Base-by-base conservation (phyloP, 2,329 filamentous ascomycete genomes). In the Penicillium sp. region DNA sequence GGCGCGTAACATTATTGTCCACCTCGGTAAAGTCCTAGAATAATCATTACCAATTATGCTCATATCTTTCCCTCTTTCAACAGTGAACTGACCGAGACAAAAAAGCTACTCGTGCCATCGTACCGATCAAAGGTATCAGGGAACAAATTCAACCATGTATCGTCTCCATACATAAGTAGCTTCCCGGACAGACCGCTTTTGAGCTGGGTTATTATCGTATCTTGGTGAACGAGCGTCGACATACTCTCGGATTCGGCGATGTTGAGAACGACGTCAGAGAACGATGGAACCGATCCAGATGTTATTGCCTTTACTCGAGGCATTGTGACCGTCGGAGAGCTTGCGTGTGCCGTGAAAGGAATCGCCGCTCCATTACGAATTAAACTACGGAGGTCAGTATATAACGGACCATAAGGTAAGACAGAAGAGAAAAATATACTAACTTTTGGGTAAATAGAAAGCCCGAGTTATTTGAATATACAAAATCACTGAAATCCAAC, bases 251-350 rank as follows among this genome's bases (percentile, higher is more conserved):
- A 91, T 74, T 99, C 94, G 62, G 95, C 90, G 69, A 99, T 90
- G 69, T 97, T 99, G 58, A 99, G 81, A 60, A 99, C 96, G 16
- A 97, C 88, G 71, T 99, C 94, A 59, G 97, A 84, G 72, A 99
- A 99, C 2, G 93, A 97, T 3, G 94, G 94, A n/a, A 96, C 94
- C 1, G 93, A 97, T 60, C 94, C 94, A 1, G 94, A 97, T 0
- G 94, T 99, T 61, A 99, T 91, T 49, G 94, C 91, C 76, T 99
- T 99, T 66, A 99, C 86, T 60, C 93, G 87, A 43, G 94, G 94
- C 94, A 99, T 97, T 18, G 94, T 99, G 60, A 99, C 93, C 7
- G 94, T 99, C 1, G 94, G 94, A 52, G 95, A 91, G n/a, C 90
- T 89, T 18, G 94, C 94, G 81, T 96, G 89, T 33, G 93, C 93